Base-by-base conservation (phyloP, 148 eudicot genomes). In the Vaccinium corymbosum region DNA sequence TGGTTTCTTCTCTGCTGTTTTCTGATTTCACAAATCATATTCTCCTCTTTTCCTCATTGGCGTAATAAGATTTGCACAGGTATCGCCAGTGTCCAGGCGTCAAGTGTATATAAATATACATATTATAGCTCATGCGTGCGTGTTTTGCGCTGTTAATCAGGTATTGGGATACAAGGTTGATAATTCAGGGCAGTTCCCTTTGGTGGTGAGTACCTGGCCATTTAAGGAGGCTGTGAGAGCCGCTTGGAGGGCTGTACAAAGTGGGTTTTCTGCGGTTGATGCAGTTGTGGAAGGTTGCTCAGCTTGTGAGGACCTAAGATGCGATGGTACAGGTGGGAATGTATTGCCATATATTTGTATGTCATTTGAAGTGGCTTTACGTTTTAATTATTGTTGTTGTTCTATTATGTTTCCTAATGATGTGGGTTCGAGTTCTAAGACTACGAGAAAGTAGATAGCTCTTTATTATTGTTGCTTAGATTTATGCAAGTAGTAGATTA, bases 161-260 rank as follows among this genome's bases (percentile, higher is more conserved):
- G 91, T 82, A 46, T 59, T 64, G 49, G 93, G 92, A 61, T 84
- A 85, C 81, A 90, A 87, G 85, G 80, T 82, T 87, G 89, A 56
- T 85, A 85, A 68, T 76, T 68, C 56, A 51, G 90, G 78, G 27
- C 85, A 75, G 83, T 94, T 85, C 86, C 96, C 98, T 81, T 51
- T 94, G 7, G 98, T 95, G 81, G 93, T 95, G 81, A 95, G 98
- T 84, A 95, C 98, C 29, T 95, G 98, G 98, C 94, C 96, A 55
- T 95, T 94, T 85, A 86, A 89, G 84, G 98, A 94, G 55, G 98
- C 98, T 82, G 98, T 94, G 82, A 89, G 90, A 83, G 94, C 93
- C 62, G 98, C 95, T 81, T 95, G 98, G 98, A 92, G 84, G 76
- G 87, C 89, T 86, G 93, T 89, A 72, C 88, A 90, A 80, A 78